Percentiles rank a stretch among this genome's conserved stretches.
phyloP scores from a whole-genome alignment of 1,284 basidiomycete species.

The Sporisorium graminicola region DNA sequence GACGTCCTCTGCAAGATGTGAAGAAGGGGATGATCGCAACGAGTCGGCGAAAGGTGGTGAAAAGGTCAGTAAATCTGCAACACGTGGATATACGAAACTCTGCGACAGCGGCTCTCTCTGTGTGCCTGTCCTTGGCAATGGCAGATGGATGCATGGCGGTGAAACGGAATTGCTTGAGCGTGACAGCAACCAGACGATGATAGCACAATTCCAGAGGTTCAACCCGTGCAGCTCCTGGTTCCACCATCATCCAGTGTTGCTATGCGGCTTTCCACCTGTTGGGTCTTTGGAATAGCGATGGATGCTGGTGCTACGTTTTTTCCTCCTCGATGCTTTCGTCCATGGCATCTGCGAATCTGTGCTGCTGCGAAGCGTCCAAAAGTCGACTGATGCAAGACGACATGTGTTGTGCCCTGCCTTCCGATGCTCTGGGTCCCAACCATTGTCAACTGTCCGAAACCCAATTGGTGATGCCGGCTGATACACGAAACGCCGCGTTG shows the following conservation, averaged over 20 bases:
- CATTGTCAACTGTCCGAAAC: not conserved
- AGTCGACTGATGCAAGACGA: not conserved
- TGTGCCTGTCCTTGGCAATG: not conserved
- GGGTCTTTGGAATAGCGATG: not conserved
- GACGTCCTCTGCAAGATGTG: constrained; percentile 63
- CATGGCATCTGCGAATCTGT: not conserved
- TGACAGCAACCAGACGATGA: not conserved
- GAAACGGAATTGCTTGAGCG: constrained; percentile 1
- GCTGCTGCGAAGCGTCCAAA: not conserved
- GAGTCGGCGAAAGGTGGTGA: not conserved
- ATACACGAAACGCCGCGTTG: not conserved
- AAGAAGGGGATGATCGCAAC: constrained; percentile 14
- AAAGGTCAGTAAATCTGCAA: constrained; percentile 35
- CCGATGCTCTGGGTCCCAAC: not conserved
- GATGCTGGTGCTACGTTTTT: not conserved
- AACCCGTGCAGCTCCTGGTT: not conserved
- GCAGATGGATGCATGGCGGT: constrained; percentile 1
- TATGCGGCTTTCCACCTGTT: not conserved
- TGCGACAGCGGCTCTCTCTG: constrained; percentile 24
- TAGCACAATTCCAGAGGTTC: not conserved
- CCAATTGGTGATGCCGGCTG: not conserved
- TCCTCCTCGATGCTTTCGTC: not conserved
- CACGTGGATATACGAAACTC: too few relatives aligned
- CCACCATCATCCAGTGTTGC: not conserved
- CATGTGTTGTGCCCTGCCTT: not conserved